phyloP scores from a whole-genome alignment of 1,284 basidiomycete genomes.

The Rhizoctonia solani region DNA sequence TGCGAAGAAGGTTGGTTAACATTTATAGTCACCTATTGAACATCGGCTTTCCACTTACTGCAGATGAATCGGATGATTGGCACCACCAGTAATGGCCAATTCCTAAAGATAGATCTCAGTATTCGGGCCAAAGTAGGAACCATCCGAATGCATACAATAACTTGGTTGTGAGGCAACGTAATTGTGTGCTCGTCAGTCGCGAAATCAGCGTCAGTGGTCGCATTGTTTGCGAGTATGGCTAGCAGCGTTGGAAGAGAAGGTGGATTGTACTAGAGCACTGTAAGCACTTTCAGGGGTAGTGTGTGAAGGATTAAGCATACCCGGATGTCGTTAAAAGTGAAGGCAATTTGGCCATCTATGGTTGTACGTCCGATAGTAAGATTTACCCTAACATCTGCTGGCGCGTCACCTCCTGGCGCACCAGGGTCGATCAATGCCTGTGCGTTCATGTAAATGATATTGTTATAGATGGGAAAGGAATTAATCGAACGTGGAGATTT shows the following conservation, averaged over 20 bases:
- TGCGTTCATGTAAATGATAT: not conserved
- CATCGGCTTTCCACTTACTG: too few species aligned
- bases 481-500: not conserved
- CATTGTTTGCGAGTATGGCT: slow-evolving; percentile 17
- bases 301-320: not conserved
- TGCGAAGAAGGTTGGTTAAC: too few species aligned
- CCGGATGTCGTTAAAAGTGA: not conserved
- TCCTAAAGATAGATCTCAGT: slow-evolving; percentile 4
- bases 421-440: slow-evolving; percentile 23
- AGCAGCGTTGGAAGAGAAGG: slow-evolving; percentile 21
- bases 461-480: not conserved
- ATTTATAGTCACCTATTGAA: too few species aligned
- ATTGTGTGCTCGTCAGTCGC: slow-evolving; percentile 11
- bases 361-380: slow-evolving; percentile 9
- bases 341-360: not conserved
- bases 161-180: not conserved
- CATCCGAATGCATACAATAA: not conserved
- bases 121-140: not conserved
- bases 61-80: slow-evolving; percentile 28
- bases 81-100: slow-evolving; percentile 27
- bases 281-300: not conserved
- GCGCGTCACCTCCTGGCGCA: slow-evolving; percentile 18
- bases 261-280: slow-evolving; percentile 1
- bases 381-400: slow-evolving; percentile 12
- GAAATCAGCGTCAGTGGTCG: slow-evolving; percentile 12